Base-by-base conservation (phyloP, 2,329 filamentous ascomycete genomes). In the Elsinoe necatrix region DNA sequence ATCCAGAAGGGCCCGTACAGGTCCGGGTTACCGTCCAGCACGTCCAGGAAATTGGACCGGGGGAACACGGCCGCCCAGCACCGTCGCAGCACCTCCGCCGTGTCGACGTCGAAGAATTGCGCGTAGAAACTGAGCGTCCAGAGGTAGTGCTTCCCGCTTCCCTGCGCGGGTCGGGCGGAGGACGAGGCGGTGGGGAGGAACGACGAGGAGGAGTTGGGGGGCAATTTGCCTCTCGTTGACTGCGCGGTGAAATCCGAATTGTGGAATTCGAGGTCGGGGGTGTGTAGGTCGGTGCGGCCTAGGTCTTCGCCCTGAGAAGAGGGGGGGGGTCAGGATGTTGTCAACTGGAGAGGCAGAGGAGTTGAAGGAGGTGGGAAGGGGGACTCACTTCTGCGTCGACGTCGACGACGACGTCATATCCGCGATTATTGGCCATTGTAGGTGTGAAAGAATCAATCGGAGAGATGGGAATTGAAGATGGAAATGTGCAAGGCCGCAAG, bases 1-100 rank as follows among this genome's bases (percentile, higher is more conserved):
- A 98, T 97, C 93, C 93, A 98, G 69, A 97, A 90, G 1, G 93
- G 93, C 0, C 92, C 92, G 76, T 98, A 98, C 31, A 98, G 76
- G 68, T 98, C 93, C 1, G 93, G 89, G 70, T 97, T 97, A 18
- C 93, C 93, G 69, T 98, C 93, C 25, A 98, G 80, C 34, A 97
- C 89, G 68, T 98, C 93, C 61, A 98, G 84, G 74, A 98, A 98
- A 77, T 95, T 96, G 58, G 86, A 86, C 61, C 89, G 85, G 45
- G 93, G 93, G 72, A 87, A 95, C 37, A 97, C 76, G n/a, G 92
- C 85, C 1, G 90, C 86, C 72, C 84, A 85, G 73, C 93, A 97
- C 63, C 93, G 87, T 66, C 85, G 80, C 57, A 96, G 75, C 18
- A 98, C 91, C 55, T 93, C 88, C 59, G 82, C 85, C 1, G 93